Evolutionary conservation across 441 rosid species (phyloP).

Genomic region (Dalechampia spathulata): DNA sequence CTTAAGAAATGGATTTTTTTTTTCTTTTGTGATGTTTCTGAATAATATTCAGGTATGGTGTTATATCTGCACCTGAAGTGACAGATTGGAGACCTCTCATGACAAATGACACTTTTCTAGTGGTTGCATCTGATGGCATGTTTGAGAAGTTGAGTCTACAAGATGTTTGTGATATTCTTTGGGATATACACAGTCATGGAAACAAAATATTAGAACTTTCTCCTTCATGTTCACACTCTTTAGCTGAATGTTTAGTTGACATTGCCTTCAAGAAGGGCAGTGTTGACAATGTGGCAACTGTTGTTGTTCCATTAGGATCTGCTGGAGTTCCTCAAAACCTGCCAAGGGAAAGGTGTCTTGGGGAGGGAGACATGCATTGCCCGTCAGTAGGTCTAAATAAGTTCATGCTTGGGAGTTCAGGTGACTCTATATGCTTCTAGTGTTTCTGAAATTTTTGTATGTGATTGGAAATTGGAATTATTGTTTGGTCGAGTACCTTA

Average conservation of each 20-base stretch:
- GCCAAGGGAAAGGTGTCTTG: slow-evolving; percentile 29
- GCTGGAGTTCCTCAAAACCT: slow-evolving; percentile 33
- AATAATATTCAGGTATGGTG: slow-evolving; percentile 60
- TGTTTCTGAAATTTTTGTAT: slow-evolving; percentile 7
- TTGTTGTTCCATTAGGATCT: slow-evolving; percentile 67
- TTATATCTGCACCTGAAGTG: slow-evolving; percentile 88
- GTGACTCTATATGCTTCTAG: slow-evolving; percentile 29
- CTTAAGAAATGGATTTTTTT: too few relatives aligned
- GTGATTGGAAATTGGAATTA: neutral
- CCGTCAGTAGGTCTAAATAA: slow-evolving; percentile 28
- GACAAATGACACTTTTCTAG: slow-evolving; percentile 75
- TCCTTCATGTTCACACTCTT: slow-evolving; percentile 59
- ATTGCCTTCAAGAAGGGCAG: slow-evolving; percentile 76
- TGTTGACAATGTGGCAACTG: slow-evolving; percentile 80
- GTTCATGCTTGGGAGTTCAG: slow-evolving; percentile 33
- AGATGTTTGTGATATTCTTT: slow-evolving; percentile 75
- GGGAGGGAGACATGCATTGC: slow-evolving; percentile 29
- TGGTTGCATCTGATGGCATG: slow-evolving; percentile 90
- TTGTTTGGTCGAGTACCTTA: neutral
- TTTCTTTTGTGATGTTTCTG: slow-evolving; percentile 4
- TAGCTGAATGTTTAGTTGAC: slow-evolving; percentile 79
- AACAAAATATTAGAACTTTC: slow-evolving; percentile 34
- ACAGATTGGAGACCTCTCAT: slow-evolving; percentile 70
- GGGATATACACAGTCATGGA: slow-evolving; percentile 46
- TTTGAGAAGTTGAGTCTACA: slow-evolving; percentile 76